Evolutionary conservation across 1,284 basidiomycete species (phyloP).

Genomic region (Earliella scabrosa): DNA sequence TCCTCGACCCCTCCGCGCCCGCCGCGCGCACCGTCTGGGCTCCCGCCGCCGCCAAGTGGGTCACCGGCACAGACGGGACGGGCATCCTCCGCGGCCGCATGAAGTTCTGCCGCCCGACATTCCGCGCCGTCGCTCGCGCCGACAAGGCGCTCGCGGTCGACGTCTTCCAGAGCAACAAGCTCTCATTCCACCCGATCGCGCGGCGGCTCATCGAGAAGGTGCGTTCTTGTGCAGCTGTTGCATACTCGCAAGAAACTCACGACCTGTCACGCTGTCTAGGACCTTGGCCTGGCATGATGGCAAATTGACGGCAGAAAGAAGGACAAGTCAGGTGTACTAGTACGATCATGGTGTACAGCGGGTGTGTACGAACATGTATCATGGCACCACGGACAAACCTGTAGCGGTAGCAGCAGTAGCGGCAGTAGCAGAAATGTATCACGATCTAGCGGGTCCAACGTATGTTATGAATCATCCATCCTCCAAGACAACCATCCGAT

Average conservation of each 20-base stretch:
- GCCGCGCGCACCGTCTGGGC: constrained; percentile 53
- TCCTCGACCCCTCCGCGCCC: constrained; percentile 51
- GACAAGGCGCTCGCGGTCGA: constrained; percentile 66
- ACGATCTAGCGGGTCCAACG: not conserved
- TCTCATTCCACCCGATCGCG: constrained; percentile 79
- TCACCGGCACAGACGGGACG: constrained; percentile 63
- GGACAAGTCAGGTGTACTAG: not conserved
- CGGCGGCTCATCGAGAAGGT: constrained; percentile 77
- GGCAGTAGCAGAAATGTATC: not conserved
- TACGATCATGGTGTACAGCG: constrained; percentile 1
- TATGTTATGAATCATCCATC: not conserved
- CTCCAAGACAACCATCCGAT: not conserved
- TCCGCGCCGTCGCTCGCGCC: constrained; percentile 58
- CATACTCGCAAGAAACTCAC: not conserved
- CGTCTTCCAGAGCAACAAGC: constrained; percentile 55
- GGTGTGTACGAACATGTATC: constrained; percentile 11
- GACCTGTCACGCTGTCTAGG: not conserved
- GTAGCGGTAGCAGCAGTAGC: not conserved
- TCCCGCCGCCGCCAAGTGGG: constrained; percentile 63
- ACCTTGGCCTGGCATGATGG: not conserved
- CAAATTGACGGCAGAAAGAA: not conserved
- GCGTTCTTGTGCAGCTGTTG: not conserved
- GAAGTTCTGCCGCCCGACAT: constrained; percentile 81
- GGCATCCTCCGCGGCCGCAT: constrained; percentile 74
- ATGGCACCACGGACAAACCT: not conserved